These are phyloP conservation scores for Coniochaeta hoffmannii DNA, from an alignment of 2,329 filamentous ascomycete species.

Conservation along the genomic window DNA sequence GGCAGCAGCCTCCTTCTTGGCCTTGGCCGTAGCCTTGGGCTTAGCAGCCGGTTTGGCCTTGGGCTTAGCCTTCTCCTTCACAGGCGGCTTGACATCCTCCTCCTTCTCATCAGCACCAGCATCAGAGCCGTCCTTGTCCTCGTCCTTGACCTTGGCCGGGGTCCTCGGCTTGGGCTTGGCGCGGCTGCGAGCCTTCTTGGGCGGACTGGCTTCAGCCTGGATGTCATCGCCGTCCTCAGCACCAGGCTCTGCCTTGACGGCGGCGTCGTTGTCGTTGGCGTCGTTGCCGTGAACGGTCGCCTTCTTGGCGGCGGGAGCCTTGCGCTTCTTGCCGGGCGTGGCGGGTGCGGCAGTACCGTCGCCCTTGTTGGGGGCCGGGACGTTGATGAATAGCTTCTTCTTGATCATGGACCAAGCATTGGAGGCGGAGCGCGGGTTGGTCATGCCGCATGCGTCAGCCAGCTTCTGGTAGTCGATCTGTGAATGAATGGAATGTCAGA, in stretches of 20 bases:
- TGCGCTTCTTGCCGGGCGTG: constrained; percentile 11
- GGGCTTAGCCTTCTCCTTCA: constrained; percentile 1
- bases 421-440: constrained; percentile 14
- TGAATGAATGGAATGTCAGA: not conserved
- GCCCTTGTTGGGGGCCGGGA: constrained; percentile 1
- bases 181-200: constrained; percentile 7
- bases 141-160: not conserved
- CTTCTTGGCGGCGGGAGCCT: constrained; percentile 7
- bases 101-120: not conserved
- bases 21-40: not conserved
- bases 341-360: not conserved
- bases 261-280: not conserved
- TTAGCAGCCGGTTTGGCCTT: not conserved
- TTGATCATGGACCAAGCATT: constrained; percentile 18
- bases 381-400: constrained; percentile 17
- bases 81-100: not conserved
- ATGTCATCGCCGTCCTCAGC: constrained; percentile 4
- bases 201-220: not conserved
- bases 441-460: constrained; percentile 15
- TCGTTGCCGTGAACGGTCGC: constrained; percentile 4
- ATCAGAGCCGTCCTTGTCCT: not conserved
- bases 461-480: constrained; percentile 19
- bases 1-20: not conserved
- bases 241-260: constrained; percentile 7
- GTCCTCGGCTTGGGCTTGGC: constrained; percentile 5